These are phyloP conservation scores for Modicella reniformis DNA, from an alignment of 371 early-diverging fungal species.

Conservation along the genomic window DNA sequence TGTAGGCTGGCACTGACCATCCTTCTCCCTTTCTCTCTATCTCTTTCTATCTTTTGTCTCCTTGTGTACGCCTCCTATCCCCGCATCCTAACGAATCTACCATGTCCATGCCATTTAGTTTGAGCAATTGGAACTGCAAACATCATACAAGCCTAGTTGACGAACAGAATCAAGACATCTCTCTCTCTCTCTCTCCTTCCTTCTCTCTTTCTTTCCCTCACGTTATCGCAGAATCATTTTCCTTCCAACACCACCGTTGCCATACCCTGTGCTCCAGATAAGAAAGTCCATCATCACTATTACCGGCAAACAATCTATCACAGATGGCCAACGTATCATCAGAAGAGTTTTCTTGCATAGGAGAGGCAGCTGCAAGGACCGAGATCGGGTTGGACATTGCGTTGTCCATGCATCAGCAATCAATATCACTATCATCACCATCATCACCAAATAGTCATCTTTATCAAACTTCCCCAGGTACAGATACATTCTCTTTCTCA, in stretches of 20 bases:
- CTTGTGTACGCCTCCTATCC: not conserved
- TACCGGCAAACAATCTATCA: not conserved
- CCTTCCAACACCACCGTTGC: not conserved
- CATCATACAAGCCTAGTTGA: too few relatives aligned
- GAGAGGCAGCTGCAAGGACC: not conserved
- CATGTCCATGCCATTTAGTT: too few relatives aligned
- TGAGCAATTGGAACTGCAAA: not conserved
- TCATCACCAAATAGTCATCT: not conserved
- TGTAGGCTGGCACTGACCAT: not conserved
- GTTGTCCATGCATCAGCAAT: not conserved
- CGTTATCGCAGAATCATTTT: not conserved
- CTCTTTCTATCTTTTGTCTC: not conserved
- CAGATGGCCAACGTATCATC: conserved; percentile 2
- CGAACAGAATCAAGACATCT: too few relatives aligned
- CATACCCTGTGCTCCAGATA: too few relatives aligned
- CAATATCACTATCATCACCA: not conserved
- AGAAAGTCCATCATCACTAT: not conserved
- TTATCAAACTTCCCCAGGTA: not conserved
- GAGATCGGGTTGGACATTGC: not conserved
- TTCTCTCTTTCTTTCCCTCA: conserved; percentile 2
- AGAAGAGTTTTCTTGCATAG: conserved; percentile 3
- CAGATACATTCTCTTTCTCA: not conserved
- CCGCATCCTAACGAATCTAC: too few relatives aligned
- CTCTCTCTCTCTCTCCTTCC: too few relatives aligned
- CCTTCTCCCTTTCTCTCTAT: not conserved